A percentile compares a stretch with the other conserved stretches of the same genome.
phyloP scores from a whole-genome alignment of 257 asterid genomes.

The Striga asiatica region DNA sequence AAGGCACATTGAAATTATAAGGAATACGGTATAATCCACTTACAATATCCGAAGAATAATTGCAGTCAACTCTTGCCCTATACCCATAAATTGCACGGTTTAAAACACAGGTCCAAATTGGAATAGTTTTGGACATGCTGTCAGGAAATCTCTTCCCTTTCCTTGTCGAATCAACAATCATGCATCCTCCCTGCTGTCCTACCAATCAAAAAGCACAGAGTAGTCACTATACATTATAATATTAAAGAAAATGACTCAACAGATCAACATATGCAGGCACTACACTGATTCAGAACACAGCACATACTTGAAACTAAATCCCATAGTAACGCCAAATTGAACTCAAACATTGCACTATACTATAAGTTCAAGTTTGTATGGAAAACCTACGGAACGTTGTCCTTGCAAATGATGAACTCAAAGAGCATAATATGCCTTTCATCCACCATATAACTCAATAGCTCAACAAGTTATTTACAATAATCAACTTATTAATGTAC shows the following conservation, averaged over 20 bases:
- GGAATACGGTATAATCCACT: slow-evolving; percentile 16
- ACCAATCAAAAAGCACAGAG: slow-evolving; percentile 27
- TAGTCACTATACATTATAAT: slow-evolving; percentile 11
- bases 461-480: not conserved
- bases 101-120: slow-evolving; percentile 90
- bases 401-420: not conserved
- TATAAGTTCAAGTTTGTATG: not conserved
- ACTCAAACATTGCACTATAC: not conserved
- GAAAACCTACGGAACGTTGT: not conserved
- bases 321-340: not conserved
- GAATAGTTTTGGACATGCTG: slow-evolving; percentile 97
- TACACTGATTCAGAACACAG: not conserved
- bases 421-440: not conserved
- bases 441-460: not conserved
- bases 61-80: slow-evolving; percentile 14
- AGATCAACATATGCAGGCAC: not conserved
- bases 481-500: not conserved
- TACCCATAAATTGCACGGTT: slow-evolving; percentile 63
- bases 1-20: not conserved
- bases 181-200: slow-evolving; percentile 95
- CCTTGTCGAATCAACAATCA: slow-evolving; percentile 83
- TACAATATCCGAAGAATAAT: slow-evolving; percentile 28
- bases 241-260: not conserved
- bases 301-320: not conserved
- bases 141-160: slow-evolving; percentile 97